phyloP scores from a whole-genome alignment of 306 rosid species.

The Acacia acuminata region DNA sequence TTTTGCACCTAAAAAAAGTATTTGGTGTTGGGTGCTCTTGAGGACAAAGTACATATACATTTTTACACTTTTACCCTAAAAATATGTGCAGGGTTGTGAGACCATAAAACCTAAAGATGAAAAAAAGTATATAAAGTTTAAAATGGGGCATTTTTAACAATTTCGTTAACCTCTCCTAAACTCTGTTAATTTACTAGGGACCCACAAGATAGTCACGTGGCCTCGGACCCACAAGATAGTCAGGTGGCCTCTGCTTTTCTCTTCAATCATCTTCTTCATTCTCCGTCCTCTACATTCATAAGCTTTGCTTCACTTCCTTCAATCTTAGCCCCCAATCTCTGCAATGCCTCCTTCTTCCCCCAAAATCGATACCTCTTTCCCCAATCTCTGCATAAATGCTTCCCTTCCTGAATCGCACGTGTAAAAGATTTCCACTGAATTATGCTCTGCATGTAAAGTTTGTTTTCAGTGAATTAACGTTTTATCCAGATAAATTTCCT shows the following conservation, averaged over 20 bases:
- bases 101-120: too few relatives aligned
- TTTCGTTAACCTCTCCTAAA: too few relatives aligned
- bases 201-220: too few relatives aligned
- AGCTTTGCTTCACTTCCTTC: neutral
- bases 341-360: neutral
- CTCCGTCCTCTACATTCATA: neutral
- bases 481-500: neutral
- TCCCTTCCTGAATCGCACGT: slow-evolving; percentile 58
- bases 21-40: too few relatives aligned
- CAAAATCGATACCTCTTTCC: slow-evolving; percentile 47
- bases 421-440: slow-evolving; percentile 52
- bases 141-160: too few relatives aligned
- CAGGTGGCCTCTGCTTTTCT: neutral
- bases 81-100: too few relatives aligned
- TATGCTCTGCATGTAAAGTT: slow-evolving; percentile 86
- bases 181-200: too few relatives aligned
- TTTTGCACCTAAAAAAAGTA: too few relatives aligned
- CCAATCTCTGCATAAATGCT: slow-evolving; percentile 84
- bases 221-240: neutral
- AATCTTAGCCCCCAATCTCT: neutral
- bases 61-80: too few relatives aligned
- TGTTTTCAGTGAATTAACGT: slow-evolving; percentile 35
- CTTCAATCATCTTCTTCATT: neutral
- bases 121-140: too few relatives aligned
- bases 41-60: too few relatives aligned